Evolutionary conservation across 1,284 basidiomycete species (phyloP), one percentile per base, ranked within the genome.

Genomic region (Paramarasmius palmivorus): DNA sequence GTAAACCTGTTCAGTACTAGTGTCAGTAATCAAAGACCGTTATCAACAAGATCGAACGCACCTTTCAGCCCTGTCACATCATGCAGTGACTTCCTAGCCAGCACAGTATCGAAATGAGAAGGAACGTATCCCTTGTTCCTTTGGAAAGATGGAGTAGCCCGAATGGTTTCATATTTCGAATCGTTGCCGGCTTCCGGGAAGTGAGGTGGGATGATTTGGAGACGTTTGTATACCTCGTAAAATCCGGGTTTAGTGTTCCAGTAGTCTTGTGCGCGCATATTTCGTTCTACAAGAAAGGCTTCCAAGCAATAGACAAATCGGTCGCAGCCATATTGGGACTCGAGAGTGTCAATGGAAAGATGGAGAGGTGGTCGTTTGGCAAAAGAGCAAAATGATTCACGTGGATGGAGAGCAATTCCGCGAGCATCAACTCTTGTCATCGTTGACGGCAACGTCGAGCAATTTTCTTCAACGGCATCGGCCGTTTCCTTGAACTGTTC

Each of bases 161-260:
- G 53, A 36, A 57, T 39, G 14, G 50, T 37, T 17, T 57, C 53
- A 12, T 49, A 39, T n/a, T 17, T 54, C 12, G 38, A 9, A 15
- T 7, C 25, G 26, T 8, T 22, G 4, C 53, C 41, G n/a, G 52
- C 56, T 29, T 57, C 49, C 10, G 49, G 39, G 4, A 57, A 46
- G 15, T 53, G 25, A 12, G 49, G 56, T 1, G 55, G 19, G 14
- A 42, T 50, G 52, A 57, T 37, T 2, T 40, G 26, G 23, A 57
- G 35, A 4, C 49, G 53, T 41, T 57, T 55, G 45, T 57, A 57
- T n/a, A 57, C 56, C 22, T 40, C 17, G 39, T 40, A 40, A 7
- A 14, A 20, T 14, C 39, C 39, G 22, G 39, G 39, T 40, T 17
- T 7, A n/a, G 39, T 40, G 17, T 40, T 20, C 39, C 39, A 40